These are phyloP conservation scores for Sporothrix brasiliensis DNA, from an alignment of 2,329 filamentous ascomycete species.

Conservation along the genomic window DNA sequence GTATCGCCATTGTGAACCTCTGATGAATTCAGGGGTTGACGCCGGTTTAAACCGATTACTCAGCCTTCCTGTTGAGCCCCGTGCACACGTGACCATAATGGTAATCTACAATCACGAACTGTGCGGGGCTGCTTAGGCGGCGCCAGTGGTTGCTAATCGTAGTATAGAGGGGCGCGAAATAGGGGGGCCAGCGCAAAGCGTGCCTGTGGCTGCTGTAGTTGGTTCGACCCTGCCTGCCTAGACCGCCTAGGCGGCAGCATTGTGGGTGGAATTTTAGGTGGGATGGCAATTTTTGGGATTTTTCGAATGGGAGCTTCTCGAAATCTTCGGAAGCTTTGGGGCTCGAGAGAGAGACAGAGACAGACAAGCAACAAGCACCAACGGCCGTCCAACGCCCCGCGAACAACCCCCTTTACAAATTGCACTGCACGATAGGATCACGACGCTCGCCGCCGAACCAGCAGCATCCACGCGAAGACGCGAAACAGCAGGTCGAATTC, in stretches of 20 bases:
- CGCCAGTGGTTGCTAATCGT: slow-evolving; percentile 17
- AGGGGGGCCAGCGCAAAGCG: slow-evolving; percentile 15
- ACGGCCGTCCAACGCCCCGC: not conserved
- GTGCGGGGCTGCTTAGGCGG: not conserved
- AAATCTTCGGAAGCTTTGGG: slow-evolving; percentile 26
- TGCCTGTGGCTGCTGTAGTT: not conserved
- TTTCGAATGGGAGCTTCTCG: slow-evolving; percentile 28
- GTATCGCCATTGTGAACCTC: too few relatives aligned
- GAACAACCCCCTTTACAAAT: not conserved
- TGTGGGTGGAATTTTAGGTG: slow-evolving; percentile 22
- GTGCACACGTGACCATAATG: not conserved
- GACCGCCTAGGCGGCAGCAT: slow-evolving; percentile 19
- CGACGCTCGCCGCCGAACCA: slow-evolving; percentile 7
- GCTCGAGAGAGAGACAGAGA: not conserved
- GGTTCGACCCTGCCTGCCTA: not conserved
- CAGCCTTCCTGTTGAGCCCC: not conserved
- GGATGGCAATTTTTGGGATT: slow-evolving; percentile 25
- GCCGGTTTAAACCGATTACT: not conserved
- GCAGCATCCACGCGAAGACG: not conserved
- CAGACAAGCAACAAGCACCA: not conserved
- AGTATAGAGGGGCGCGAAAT: slow-evolving; percentile 17
- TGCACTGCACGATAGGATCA: not conserved
- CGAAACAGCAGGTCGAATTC: not conserved
- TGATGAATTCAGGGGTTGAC: slow-evolving; percentile 7
- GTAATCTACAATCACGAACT: not conserved